phyloP scores from a whole-genome alignment of 306 rosid genomes.

The Medicago ruthenica region DNA sequence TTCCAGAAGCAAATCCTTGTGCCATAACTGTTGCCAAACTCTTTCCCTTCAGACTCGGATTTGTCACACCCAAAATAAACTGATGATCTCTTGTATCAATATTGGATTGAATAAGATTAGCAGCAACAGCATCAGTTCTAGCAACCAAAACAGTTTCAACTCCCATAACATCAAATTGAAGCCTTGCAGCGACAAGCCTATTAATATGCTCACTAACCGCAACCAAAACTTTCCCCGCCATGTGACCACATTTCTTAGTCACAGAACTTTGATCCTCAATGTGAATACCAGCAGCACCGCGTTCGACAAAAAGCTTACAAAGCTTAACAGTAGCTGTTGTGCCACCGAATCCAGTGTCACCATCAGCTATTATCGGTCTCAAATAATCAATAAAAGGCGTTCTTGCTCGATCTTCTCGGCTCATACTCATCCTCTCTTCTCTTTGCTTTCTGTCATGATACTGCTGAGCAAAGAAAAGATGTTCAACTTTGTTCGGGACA shows the following conservation, averaged over 20 bases:
- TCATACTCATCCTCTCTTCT: conserved; percentile 89
- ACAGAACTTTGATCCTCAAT: conserved; percentile 94
- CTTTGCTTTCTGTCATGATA: conserved; percentile 91
- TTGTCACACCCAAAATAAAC: conserved; percentile 84
- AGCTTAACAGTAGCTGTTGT: conserved; percentile 92
- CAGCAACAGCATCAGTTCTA: conserved; percentile 87
- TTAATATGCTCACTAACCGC: conserved; percentile 84
- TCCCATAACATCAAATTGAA: conserved; percentile 95
- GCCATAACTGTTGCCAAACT: conserved; percentile 65
- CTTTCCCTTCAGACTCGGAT: conserved; percentile 60
- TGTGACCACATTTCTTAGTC: conserved; percentile 95
- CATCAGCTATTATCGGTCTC: conserved; percentile 94
- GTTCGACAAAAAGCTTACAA: conserved; percentile 93
- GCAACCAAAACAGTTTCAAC: conserved; percentile 90
- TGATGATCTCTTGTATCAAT: conserved; percentile 85
- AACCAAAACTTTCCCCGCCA: conserved; percentile 95
- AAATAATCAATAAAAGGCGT: conserved; percentile 86
- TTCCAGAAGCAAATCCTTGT: conserved; percentile 69
- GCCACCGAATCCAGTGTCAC: conserved; percentile 90
- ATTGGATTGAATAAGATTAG: conserved; percentile 83
- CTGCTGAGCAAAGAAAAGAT: conserved; percentile 86
- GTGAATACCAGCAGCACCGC: conserved; percentile 97
- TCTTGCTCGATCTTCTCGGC: conserved; percentile 74
- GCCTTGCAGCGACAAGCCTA: conserved; percentile 86
- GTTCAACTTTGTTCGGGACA: conserved; percentile 97